Conservation (phyloP, 305 asterid species). For the Fraxinus sp. region DNA sequence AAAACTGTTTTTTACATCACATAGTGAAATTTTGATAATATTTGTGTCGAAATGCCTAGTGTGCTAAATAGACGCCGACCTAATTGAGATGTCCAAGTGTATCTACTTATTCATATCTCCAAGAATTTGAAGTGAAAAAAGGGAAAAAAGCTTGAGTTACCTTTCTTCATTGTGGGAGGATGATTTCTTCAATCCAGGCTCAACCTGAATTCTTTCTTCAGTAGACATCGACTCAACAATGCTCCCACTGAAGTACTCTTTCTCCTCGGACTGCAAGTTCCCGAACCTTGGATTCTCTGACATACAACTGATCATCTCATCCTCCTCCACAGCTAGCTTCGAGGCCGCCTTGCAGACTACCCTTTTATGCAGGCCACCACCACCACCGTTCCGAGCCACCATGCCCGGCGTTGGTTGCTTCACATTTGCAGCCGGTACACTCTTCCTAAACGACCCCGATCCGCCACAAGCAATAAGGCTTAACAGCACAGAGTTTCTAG, state of each 20-base stretch:
- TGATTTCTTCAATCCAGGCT: constrained; percentile 58
- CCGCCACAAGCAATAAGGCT: constrained; percentile 88
- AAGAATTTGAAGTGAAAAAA: too few relatives aligned
- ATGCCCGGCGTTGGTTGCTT: constrained; percentile 9
- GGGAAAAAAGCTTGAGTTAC: constrained; percentile 24
- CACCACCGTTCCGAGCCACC: constrained; percentile 47
- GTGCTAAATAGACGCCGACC: neutral
- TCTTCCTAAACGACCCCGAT: constrained; percentile 55
- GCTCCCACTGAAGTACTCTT: neutral
- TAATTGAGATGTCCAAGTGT: neutral
- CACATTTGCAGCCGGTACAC: constrained; percentile 23
- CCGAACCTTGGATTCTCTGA: neutral
- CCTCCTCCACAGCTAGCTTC: constrained; percentile 35
- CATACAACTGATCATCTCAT: constrained; percentile 21
- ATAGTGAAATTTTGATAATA: too few relatives aligned
- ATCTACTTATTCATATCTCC: neutral
- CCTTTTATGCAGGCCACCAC: constrained; percentile 42
- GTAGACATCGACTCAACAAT: constrained; percentile 27
- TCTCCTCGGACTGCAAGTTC: neutral
- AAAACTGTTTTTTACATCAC: too few relatives aligned
- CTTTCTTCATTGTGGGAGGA: constrained; percentile 81
- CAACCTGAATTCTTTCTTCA: constrained; percentile 33
- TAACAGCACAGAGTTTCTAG: constrained; percentile 63
- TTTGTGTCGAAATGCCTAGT: neutral
- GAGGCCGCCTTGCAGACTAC: constrained; percentile 45